Evolutionary conservation across 73 alveolate species (phyloP).

Genomic region (Paramecium tetraurelia): DNA sequence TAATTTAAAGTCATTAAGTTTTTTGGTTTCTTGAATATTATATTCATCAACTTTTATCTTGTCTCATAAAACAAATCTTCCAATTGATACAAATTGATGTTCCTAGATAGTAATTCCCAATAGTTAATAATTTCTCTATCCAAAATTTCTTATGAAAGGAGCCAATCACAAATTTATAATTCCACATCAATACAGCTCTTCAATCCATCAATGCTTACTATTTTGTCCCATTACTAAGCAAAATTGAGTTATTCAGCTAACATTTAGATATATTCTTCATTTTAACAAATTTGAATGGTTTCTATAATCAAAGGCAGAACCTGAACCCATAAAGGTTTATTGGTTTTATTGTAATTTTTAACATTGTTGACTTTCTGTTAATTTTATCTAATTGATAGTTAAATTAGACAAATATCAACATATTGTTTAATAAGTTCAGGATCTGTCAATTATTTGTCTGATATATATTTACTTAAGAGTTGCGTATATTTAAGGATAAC

Average conservation of each 20-base stretch:
- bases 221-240: constrained; percentile 2
- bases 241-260: background rate
- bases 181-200: constrained; percentile 39
- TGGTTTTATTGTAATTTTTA: constrained; percentile 2
- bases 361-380: background rate
- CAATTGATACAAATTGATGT: background rate
- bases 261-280: background rate
- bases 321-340: background rate
- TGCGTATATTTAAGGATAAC: background rate
- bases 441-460: background rate
- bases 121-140: background rate
- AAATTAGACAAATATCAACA: background rate
- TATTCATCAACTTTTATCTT: background rate
- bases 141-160: background rate
- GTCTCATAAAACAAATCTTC: constrained; percentile 34
- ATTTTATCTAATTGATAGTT: background rate
- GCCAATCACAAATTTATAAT: constrained; percentile 11
- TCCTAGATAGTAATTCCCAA: constrained; percentile 10
- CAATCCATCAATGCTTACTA: background rate
- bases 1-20: background rate
- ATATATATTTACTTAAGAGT: background rate
- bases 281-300: background rate
- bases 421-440: background rate
- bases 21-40: background rate
- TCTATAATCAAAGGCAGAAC: background rate